Evolutionary conservation across 495 filamentous ascomycete genomes (phyloP).

Genomic region (Clohesyomyces aquaticus): DNA sequence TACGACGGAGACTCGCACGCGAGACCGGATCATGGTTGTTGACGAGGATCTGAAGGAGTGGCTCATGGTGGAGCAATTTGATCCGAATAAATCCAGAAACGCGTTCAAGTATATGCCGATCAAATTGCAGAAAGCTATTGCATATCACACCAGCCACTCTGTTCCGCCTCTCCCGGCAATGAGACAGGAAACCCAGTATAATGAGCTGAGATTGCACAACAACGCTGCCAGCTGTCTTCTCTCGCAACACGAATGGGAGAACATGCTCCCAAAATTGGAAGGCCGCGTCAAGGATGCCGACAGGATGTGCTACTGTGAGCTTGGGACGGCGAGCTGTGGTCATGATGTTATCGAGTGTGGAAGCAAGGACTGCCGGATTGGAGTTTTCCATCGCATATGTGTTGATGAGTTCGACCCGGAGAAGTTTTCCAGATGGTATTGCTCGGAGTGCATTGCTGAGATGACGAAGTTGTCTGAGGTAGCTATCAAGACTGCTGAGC

Average conservation of each 20-base stretch:
- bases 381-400: not conserved
- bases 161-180: too few species aligned
- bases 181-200: not conserved
- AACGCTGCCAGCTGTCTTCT: not conserved
- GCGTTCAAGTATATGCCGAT: too few species aligned
- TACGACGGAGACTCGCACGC: not conserved
- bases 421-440: not conserved
- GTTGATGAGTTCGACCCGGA: not conserved
- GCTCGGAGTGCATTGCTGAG: not conserved
- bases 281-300: not conserved
- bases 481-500: too few species aligned
- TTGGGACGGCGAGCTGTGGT: not conserved
- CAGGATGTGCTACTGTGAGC: not conserved
- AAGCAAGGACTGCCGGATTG: not conserved
- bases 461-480: not conserved
- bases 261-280: not conserved
- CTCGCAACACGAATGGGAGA: not conserved
- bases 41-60: not conserved
- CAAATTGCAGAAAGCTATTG: too few species aligned
- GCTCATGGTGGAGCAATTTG: not conserved
- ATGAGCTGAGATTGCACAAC: not conserved
- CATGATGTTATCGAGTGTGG: not conserved
- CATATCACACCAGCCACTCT: too few species aligned
- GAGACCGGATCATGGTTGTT: not conserved
- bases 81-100: too few species aligned